phyloP scores from a whole-genome alignment of 352 stramenopile species.

The Phytopythium montanum region DNA sequence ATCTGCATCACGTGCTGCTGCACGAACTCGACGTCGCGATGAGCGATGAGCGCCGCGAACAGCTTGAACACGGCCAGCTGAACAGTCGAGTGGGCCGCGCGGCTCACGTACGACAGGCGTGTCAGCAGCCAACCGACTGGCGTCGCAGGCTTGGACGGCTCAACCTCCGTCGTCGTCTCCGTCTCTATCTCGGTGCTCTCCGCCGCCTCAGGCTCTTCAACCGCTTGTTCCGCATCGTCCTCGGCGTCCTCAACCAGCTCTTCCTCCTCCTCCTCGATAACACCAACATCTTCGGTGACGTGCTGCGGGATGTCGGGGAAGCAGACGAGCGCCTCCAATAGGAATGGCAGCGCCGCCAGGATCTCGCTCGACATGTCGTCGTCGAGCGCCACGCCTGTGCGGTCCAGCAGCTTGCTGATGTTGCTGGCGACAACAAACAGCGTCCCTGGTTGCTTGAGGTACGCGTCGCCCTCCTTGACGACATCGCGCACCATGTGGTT shows the following conservation, averaged over 20 bases:
- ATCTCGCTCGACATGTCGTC: conserved; percentile 52
- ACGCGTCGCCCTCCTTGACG: conserved; percentile 28
- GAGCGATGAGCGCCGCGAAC: conserved; percentile 75
- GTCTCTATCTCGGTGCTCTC: conserved; percentile 23
- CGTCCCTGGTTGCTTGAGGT: conserved; percentile 46
- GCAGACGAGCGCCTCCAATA: conserved; percentile 50
- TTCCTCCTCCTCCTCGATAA: conserved; percentile 16
- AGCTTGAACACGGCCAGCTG: conserved; percentile 81
- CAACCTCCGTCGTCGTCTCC: conserved; percentile 24
- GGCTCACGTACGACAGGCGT: conserved; percentile 75
- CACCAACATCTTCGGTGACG: conserved; percentile 23
- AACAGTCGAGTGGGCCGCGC: conserved; percentile 43
- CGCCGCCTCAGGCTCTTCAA: conserved; percentile 12
- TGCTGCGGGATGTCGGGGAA: conserved; percentile 64
- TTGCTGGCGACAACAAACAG: conserved; percentile 60
- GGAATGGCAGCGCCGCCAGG: conserved; percentile 53
- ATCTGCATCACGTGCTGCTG: conserved; percentile 71
- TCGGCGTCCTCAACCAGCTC: conserved; percentile 10
- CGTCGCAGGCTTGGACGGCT: conserved; percentile 47
- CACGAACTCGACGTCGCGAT: conserved; percentile 42
- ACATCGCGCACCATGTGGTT: conserved; percentile 14
- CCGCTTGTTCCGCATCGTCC: conserved; percentile 12
- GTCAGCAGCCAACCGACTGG: conserved; percentile 82
- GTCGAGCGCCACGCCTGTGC: conserved; percentile 28
- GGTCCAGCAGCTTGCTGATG: conserved; percentile 71